Base-by-base conservation (phyloP, 192 early-diverging fungal genomes). In the Lobosporangium transversale region DNA sequence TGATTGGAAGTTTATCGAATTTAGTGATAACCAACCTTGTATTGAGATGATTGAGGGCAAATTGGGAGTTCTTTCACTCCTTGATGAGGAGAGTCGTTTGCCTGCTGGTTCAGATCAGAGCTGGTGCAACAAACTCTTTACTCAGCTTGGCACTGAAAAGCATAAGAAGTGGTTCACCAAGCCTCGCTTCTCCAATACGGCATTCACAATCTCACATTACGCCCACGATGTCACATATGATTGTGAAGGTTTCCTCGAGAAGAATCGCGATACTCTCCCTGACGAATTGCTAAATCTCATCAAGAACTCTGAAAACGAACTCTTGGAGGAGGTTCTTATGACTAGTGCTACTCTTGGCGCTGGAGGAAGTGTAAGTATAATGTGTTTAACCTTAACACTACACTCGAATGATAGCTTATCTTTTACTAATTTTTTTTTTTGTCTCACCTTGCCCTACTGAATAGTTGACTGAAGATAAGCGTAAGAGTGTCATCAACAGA, bases 261-360 rank as follows among this genome's bases (percentile, higher is more conserved):
- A 99, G 85, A 99, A 99, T 84, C 96, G 92, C 83, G 98, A 99
- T 84, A 98, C 97, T 23, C 95, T 99, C 32, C 92, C 94, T 15
- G 96, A 96, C 23, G 97, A 99, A 68, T 84, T 93, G 68, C 81
- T 95, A 75, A 86, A 86, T 26, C 79, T 95, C 30, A 83, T 98
- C 59, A 90, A 92, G 60, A 88, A 88, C 29, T 84, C 89, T 32
- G 83, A 88, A 6, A 95, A 92, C 80, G 86, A 86, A 32, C 94
- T 97, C 74, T 83, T 98, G 66, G 86, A 86, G 37, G 93, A 94
- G 49, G 88, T 97, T 14, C 79, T 97, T 30, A 68, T 71, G 56
- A 54, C 64, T 43, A 68, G 62, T 27, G 62, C 66, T 35, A 68
- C 59, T n/a, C 45, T 67, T 31, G 67, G 65, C 52, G 73, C 73